phyloP scores from a whole-genome alignment of 2,329 filamentous ascomycete genomes.

The Botrytis fabae region DNA sequence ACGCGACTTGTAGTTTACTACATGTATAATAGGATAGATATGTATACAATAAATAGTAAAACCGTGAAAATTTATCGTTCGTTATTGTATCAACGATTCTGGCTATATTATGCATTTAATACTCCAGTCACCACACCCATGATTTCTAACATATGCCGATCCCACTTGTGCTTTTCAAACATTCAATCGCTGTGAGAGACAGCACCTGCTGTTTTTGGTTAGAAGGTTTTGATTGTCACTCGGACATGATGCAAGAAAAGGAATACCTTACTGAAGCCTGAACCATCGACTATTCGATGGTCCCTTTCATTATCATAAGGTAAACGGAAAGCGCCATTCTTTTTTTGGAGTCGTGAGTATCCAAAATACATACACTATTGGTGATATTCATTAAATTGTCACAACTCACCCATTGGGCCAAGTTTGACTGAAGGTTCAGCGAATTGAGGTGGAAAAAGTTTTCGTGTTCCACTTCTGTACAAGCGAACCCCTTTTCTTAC shows the following conservation, averaged over 20 bases:
- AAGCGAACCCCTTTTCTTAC: conserved; percentile 21
- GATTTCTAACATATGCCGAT: too few species aligned
- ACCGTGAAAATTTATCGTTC: neutral
- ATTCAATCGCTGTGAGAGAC: neutral
- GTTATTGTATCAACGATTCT: neutral
- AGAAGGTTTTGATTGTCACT: neutral
- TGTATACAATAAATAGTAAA: neutral
- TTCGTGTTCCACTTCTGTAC: neutral
- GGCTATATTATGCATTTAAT: neutral
- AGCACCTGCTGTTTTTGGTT: neutral
- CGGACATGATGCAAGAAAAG: neutral
- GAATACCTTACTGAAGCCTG: neutral
- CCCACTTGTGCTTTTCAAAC: neutral
- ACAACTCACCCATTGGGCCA: neutral
- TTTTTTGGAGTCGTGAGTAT: neutral
- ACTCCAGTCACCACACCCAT: neutral
- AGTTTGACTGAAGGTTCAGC: neutral
- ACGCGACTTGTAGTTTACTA: neutral
- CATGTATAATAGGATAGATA: neutral
- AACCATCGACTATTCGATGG: neutral
- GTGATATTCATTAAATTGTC: neutral
- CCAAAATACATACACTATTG: neutral
- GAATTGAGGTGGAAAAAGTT: neutral
- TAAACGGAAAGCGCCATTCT: neutral
- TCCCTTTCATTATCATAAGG: neutral